Conservation (phyloP, 306 rosid species). For the Glycine soja region DNA sequence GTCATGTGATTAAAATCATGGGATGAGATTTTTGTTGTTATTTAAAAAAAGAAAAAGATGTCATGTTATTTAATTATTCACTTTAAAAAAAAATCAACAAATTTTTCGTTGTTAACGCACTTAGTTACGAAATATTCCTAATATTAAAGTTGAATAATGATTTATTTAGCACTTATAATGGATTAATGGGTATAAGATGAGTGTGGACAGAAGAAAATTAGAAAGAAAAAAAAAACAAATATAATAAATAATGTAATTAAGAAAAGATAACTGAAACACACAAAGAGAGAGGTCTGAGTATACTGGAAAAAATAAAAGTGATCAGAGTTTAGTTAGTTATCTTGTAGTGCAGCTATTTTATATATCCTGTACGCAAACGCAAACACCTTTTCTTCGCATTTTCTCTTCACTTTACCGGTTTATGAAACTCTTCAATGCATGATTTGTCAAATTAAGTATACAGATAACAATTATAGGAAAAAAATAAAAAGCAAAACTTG, state of each 20-base stretch:
- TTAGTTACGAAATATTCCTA: neutral
- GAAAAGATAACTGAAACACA: too few species aligned
- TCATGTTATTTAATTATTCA: too few species aligned
- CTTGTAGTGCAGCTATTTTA: neutral
- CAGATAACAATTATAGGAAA: neutral
- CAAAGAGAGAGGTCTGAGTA: neutral
- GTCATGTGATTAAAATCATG: too few species aligned
- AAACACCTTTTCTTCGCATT: neutral
- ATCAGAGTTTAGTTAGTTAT: neutral
- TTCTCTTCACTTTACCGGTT: slow-evolving; percentile 2
- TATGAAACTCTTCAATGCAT: neutral
- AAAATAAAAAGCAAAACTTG: neutral
- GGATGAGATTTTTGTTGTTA: too few species aligned
- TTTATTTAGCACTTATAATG: neutral
- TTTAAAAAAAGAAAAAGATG: too few species aligned
- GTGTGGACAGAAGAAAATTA: neutral
- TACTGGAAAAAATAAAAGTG: neutral
- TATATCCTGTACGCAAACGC: neutral
- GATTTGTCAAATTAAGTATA: too few species aligned
- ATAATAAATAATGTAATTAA: too few species aligned
- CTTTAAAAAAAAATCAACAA: too few species aligned
- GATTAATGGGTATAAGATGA: neutral
- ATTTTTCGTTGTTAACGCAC: too few species aligned
- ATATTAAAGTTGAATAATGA: too few species aligned
- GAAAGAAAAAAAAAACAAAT: too few species aligned